Evolutionary conservation across 2,329 filamentous ascomycete species (phyloP).

Genomic region (Tothia fuscella): DNA sequence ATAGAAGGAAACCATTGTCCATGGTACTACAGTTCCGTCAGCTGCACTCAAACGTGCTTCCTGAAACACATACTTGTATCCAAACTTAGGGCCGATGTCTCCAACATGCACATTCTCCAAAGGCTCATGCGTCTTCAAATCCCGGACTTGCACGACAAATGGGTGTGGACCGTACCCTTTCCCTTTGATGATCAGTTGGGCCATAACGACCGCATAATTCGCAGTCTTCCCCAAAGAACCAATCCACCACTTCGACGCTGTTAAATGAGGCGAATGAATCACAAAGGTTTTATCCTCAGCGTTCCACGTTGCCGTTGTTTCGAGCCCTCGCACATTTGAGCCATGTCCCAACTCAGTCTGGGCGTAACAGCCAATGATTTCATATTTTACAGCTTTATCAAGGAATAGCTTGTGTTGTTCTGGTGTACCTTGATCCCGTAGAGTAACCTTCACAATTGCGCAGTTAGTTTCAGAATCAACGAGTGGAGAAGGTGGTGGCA

Average conservation of each 20-base stretch:
- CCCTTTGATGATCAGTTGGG: conserved; percentile 57
- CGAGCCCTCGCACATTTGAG: conserved; percentile 63
- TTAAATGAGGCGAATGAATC: conserved; percentile 61
- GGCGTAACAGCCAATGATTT: conserved; percentile 68
- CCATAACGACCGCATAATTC: conserved; percentile 69
- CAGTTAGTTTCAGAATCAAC: conserved; percentile 9
- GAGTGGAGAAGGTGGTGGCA: conserved; percentile 22
- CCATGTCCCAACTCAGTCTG: conserved; percentile 73
- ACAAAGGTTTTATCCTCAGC: conserved; percentile 61
- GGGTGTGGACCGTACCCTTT: conserved; percentile 56
- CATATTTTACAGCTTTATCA: conserved; percentile 54
- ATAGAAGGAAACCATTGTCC: conserved; percentile 70
- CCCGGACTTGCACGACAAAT: conserved; percentile 64
- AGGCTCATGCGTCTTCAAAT: conserved; percentile 57
- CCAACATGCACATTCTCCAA: conserved; percentile 61
- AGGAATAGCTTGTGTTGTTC: conserved; percentile 66
- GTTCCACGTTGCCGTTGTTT: conserved; percentile 65
- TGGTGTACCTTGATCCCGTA: conserved; percentile 58
- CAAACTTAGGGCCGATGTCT: conserved; percentile 70
- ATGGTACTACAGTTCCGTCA: too few species aligned
- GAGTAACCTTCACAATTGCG: conserved; percentile 40
- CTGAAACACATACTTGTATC: conserved; percentile 47
- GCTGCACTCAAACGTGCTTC: too few species aligned
- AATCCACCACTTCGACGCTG: conserved; percentile 77
- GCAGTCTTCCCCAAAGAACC: conserved; percentile 64